Evolutionary conservation across 2,329 filamentous ascomycete species (phyloP), one percentile per base, ranked within the genome.

Genomic region (Pseudocercospora eumusae): DNA sequence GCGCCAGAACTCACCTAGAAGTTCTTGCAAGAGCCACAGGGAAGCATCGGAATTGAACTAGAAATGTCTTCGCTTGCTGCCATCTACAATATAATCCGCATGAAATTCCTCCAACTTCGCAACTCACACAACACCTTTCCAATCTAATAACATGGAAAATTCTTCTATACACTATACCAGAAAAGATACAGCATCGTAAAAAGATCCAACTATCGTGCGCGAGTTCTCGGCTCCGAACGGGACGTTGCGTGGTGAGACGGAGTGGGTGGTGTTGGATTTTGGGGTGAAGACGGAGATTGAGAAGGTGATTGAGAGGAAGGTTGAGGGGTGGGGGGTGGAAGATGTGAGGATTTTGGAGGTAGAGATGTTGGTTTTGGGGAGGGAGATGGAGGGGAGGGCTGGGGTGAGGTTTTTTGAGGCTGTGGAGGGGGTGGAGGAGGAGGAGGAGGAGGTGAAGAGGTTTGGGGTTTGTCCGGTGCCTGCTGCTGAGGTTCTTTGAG

Each of bases 271-370:
- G n/a, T 3, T 54, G 2, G 27, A 54, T 54, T 8, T 36, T 15
- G 13, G 25, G 4, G 28, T 36, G 4, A 36, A 54, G 28, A 54
- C 52, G 27, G 28, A 54, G 9, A 20, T 54, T 8, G 52, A 54
- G 31, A 54, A 36, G 52, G 10, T 20, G 28, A 18, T 36, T 8
- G 28, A 54, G 52, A 15, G 8, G n/a, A 54, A 54, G 13, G 15
- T 54, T 23, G 33, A 40, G n/a, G 52, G 52, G 2, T 54, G 52
- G 52, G 52, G 28, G 5, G 13, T 54, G n/a, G 52, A 54, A 28
- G 28, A 54, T 36, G 18, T 36, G 21, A 40, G 9, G 27, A 11
- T 54, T 36, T 20, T 54, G 31, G 52, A 54, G 31, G 52, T 36
- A 13, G 52, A 54, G 52, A 1, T 54, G 18, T 28, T 40, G 52